Conservation (phyloP, 2,329 filamentous ascomycete genomes). For the Purpureocillium takamizusanense region DNA sequence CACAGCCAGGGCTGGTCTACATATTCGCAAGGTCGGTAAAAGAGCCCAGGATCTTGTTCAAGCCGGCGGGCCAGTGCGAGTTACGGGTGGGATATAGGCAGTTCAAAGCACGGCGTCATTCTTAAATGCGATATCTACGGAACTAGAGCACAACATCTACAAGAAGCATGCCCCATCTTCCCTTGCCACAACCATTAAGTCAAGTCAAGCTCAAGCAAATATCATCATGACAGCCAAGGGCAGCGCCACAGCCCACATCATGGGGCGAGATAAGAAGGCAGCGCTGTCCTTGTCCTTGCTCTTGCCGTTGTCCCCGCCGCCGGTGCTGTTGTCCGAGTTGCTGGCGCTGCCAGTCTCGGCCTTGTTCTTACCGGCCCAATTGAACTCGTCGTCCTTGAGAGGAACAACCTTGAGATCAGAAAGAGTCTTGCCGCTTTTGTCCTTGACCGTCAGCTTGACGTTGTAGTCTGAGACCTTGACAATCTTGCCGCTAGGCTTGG, state of each 20-base stretch:
- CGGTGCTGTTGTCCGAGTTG: conserved; percentile 8
- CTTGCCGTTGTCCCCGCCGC: conserved; percentile 4
- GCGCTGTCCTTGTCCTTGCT: conserved; percentile 16
- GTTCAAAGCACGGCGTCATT: no score
- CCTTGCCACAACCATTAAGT: conserved; percentile 9
- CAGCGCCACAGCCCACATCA: conserved; percentile 22
- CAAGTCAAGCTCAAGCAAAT: conserved; percentile 5
- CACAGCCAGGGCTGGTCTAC: no score
- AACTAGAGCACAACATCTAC: conserved; percentile 5
- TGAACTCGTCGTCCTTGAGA: conserved; percentile 33
- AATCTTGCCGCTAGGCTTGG: conserved; percentile 56
- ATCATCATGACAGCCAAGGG: conserved; percentile 25
- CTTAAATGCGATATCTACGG: conserved; percentile 1
- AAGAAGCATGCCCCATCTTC: conserved; percentile 4
- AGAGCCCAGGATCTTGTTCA: no score
- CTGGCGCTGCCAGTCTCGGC: conserved; percentile 20
- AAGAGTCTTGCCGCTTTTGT: conserved; percentile 30
- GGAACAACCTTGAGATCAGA: conserved; percentile 37
- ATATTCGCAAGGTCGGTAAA: no score
- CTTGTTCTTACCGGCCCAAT: conserved; percentile 35
- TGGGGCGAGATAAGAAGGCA: conserved; percentile 18
- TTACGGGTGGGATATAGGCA: no score
- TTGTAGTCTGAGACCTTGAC: conserved; percentile 58
- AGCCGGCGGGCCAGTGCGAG: no score
- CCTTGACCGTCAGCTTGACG: conserved; percentile 36